phyloP scores from a whole-genome alignment of 2,329 filamentous ascomycete species.

The Clarireedia homoeocarpa region DNA sequence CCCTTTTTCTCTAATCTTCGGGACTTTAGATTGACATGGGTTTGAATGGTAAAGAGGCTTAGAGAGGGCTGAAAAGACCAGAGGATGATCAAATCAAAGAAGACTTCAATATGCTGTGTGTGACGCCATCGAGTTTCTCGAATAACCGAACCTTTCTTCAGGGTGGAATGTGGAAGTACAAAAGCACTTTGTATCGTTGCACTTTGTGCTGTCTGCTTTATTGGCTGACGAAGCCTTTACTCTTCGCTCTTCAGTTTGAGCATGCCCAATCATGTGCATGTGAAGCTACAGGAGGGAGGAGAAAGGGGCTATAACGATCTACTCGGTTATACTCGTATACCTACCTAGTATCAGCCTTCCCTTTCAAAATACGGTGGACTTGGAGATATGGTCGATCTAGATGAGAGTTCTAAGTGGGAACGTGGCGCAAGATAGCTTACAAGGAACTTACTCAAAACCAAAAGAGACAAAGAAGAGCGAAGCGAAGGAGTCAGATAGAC shows the following conservation, averaged over 20 bases:
- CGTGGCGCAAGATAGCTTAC: not conserved
- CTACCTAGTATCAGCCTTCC: too few species aligned
- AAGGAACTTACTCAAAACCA: not conserved
- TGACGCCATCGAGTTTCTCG: slow-evolving; percentile 2
- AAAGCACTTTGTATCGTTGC: too few species aligned
- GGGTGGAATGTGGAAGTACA: too few species aligned
- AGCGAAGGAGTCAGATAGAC: not conserved
- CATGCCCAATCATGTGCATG: too few species aligned
- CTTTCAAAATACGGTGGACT: too few species aligned
- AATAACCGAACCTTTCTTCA: not conserved
- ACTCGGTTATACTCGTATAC: too few species aligned
- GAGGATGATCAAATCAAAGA: not conserved
- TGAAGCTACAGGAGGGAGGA: too few species aligned
- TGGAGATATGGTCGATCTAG: not conserved
- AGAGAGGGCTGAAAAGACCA: not conserved
- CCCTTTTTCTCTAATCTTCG: not conserved
- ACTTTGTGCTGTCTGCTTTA: too few species aligned
- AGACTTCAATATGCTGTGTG: not conserved
- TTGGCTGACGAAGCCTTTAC: too few species aligned
- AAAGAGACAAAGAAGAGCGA: not conserved
- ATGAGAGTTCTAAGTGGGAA: not conserved
- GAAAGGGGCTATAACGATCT: too few species aligned
- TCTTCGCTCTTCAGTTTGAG: too few species aligned
- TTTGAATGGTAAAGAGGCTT: not conserved
- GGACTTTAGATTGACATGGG: not conserved